These are phyloP conservation scores for Paratinospora sagittata DNA, from an alignment of 164 flowering plant genomes.

Conservation along the genomic window DNA sequence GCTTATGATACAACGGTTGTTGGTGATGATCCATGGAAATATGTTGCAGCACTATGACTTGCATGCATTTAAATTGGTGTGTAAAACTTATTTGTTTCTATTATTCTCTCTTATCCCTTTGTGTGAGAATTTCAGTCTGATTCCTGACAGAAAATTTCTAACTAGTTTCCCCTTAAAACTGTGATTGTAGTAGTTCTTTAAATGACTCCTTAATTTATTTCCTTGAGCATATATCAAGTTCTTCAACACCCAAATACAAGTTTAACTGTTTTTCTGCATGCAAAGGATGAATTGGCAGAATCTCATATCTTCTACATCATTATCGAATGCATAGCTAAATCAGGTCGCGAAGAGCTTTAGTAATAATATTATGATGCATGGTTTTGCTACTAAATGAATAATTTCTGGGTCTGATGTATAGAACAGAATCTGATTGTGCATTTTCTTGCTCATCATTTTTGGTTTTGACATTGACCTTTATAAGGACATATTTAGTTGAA, in stretches of 20 bases:
- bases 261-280: not conserved
- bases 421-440: no score
- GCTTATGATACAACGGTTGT: slow-evolving; percentile 30
- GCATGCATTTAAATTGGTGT: not conserved
- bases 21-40: slow-evolving; percentile 31
- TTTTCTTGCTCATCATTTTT: no score
- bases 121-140: not conserved
- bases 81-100: not conserved
- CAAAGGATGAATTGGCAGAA: not conserved
- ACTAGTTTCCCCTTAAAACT: not conserved
- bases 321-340: no score
- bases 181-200: not conserved
- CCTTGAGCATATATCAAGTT: no score
- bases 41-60: slow-evolving; percentile 10
- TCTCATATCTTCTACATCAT: no score
- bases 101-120: not conserved
- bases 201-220: no score
- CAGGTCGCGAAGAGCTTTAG: no score
- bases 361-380: not conserved
- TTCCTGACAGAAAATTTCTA: not conserved
- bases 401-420: no score
- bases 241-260: not conserved
- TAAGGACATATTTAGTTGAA: no score
- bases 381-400: no score
- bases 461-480: no score